Evolutionary conservation across 148 eudicot genomes (phyloP).

Genomic region (Heliamphora exappendiculata): DNA sequence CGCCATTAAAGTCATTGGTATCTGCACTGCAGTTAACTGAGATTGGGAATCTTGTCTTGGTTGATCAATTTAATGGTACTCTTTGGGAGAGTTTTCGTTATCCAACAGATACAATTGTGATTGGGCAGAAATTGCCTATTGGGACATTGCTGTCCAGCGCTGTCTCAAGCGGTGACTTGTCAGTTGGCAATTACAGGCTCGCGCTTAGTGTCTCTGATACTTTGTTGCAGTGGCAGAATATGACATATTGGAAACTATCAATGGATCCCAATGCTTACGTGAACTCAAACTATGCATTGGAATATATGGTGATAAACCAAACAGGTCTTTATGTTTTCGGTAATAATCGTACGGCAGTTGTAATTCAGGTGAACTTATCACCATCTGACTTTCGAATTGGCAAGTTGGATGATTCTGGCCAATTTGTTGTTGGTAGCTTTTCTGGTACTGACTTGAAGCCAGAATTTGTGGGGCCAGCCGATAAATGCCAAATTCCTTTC

Average conservation of each 20-base stretch:
- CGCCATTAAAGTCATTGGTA: conserved; percentile 28
- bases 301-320: conserved; percentile 43
- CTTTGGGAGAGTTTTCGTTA: conserved; percentile 64
- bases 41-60: conserved; percentile 52
- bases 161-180: conserved; percentile 35
- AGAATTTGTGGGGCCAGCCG: conserved; percentile 47
- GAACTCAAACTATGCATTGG: conserved; percentile 38
- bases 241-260: conserved; percentile 60
- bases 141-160: conserved; percentile 37
- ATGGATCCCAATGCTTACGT: conserved; percentile 41
- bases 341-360: conserved; percentile 32
- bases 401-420: conserved; percentile 47
- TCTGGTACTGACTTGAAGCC: conserved; percentile 20
- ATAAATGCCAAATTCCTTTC: conserved; percentile 47
- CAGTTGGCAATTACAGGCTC: conserved; percentile 44
- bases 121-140: conserved; percentile 44
- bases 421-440: conserved; percentile 40
- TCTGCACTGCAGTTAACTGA: conserved; percentile 42
- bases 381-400: conserved; percentile 43
- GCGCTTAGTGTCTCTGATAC: conserved; percentile 40
- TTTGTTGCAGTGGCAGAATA: conserved; percentile 45
- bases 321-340: conserved; percentile 52
- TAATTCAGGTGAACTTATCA: conserved; percentile 35
- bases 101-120: conserved; percentile 71
- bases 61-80: conserved; percentile 41